Evolutionary conservation across 257 asterid genomes (phyloP).

Genomic region (Salvia splendens): DNA sequence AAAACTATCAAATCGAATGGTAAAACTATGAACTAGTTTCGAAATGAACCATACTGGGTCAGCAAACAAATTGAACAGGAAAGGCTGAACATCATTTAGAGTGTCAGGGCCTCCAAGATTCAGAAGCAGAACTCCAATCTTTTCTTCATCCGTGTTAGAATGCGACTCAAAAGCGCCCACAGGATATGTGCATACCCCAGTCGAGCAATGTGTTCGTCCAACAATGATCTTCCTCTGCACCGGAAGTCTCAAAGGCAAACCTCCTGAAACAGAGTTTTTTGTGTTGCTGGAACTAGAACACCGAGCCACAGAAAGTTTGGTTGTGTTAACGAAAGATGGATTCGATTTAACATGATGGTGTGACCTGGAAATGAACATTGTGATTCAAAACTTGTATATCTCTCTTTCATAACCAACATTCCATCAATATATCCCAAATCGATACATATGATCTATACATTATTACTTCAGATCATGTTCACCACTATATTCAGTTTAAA

Average conservation of each 20-base stretch:
- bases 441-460: not conserved
- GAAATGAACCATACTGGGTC: conserved; percentile 69
- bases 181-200: conserved; percentile 48
- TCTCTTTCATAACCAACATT: conserved; percentile 15
- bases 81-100: conserved; percentile 92
- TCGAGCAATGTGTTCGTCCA: conserved; percentile 54
- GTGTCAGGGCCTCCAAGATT: conserved; percentile 97
- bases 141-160: conserved; percentile 56
- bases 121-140: conserved; percentile 83
- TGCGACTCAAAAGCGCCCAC: conserved; percentile 38
- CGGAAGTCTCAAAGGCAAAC: conserved; percentile 40
- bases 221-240: conserved; percentile 34
- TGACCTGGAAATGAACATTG: conserved; percentile 45
- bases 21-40: not conserved
- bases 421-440: conserved; percentile 7
- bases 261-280: conserved; percentile 32
- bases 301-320: conserved; percentile 23
- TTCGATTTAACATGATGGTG: conserved; percentile 31
- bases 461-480: not conserved
- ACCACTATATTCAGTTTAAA: not conserved
- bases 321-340: conserved; percentile 30
- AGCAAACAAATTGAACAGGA: conserved; percentile 84
- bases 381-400: not conserved
- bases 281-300: conserved; percentile 28
- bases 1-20: conserved; percentile 6